Base-by-base conservation (phyloP, 2,329 filamentous ascomycete species). In the Fusarium bactridioides region DNA sequence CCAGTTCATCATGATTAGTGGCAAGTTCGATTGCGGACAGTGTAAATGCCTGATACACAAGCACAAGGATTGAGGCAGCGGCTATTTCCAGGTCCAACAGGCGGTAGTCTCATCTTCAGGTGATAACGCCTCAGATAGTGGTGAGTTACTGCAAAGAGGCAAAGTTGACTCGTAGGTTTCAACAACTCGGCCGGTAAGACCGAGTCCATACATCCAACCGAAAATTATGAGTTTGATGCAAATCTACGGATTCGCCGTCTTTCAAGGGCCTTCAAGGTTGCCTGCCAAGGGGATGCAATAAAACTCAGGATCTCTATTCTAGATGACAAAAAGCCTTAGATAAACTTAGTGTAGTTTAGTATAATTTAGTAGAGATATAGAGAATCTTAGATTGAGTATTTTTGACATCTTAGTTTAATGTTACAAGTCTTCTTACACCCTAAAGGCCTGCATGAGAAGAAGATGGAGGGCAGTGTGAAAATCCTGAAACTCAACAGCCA, bases 391-490 rank as follows among this genome's bases (percentile, higher is more conserved):
- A 5, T 25, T 25, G 23, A 25, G 23, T 25, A 25, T 25, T 25
- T 25, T 25, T 25, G 23, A 25, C 23, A 25, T 25, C 23, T 25
- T 25, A 25, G 23, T 25, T 25, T 25, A 25, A 25, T 25, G 23
- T 25, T 25, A 25, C 4, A 25, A 25, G 23, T 25, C 23, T 25
- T 25, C 23, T 25, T 25, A 25, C 23, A 25, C 23, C 23, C 23
- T 25, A 25, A 25, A 25, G 23, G 25, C 25, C 25, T 59, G 48
- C 45, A 69, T 41, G 41, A 59, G 48, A 50, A 62, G 48, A 27
- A 70, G 50, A 63, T 61, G 60, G 61, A 55, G 67, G 56, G 59
- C 60, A 67, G 57, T 54, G 69, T 75, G 64, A 73, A 76, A 71
- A 69, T 62, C 55, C 43, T 64, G 58, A 66, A 69, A 59, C 21